Evolutionary conservation across 768 basidiomycete species (phyloP), one percentile per base, ranked within the genome.

Genomic region (Boletus sp.): DNA sequence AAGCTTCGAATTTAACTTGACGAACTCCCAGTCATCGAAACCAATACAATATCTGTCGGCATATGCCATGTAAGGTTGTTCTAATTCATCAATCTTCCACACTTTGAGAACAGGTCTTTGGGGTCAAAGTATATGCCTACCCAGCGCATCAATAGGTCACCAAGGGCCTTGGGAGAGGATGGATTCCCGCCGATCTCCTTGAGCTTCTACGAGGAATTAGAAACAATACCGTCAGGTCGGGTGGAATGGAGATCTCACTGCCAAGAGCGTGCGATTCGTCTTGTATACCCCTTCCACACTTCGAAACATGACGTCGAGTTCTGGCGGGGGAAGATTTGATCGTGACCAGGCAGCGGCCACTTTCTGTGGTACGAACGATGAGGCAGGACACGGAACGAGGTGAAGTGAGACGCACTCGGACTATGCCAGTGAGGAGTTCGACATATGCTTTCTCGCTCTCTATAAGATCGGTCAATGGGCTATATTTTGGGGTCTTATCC

Each of bases 331-430:
- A 37, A 99, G 85, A 70, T 98, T 98, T 38, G 85, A 82, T 39
- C 93, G 79, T 10, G 95, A 97, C 97, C 97, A 99, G 46, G 97
- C 97, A n/a, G 88, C 87, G 10, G 97, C 97, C 5, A 97, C 90
- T 83, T 90, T 93, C 94, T 98, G 67, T 15, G 50, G n/a, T 23
- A 59, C 30, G 46, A 53, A 52, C 14, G 45, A 54, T 66, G 51
- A 58, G 61, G 29, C 40, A 51, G 37, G 30, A 39, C 29, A 41
- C 35, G 32, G 29, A 39, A 43, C 27, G 34, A 44, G 53, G 33
- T 23, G 39, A 38, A 17, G 40, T 38, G 29, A 66, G 39, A 75
- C 91, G 54, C 68, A 94, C 96, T 66, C 94, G 83, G 61, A 99
- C 97, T 64, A 98, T 82, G 39, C 87, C 87, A 11, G 93, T 87